Evolutionary conservation across 83 land plant genomes (phyloP).

Genomic region (Thuja plicata): DNA sequence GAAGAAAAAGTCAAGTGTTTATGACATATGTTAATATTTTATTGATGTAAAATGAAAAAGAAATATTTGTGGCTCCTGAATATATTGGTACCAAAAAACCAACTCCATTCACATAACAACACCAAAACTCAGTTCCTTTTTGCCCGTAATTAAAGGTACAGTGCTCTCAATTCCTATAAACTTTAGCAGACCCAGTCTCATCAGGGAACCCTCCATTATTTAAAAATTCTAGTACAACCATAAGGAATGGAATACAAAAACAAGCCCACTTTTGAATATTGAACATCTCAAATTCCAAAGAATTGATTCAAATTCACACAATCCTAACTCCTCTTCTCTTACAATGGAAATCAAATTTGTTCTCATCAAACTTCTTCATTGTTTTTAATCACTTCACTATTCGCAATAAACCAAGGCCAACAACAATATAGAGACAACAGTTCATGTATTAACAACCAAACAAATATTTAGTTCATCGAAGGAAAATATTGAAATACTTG

Average conservation of each 20-base stretch:
- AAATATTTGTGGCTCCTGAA: not conserved
- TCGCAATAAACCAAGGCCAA: conserved; percentile 85
- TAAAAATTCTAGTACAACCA: not conserved
- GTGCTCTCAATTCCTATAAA: not conserved
- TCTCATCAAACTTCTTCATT: not conserved
- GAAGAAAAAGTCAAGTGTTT: no score
- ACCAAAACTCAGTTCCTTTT: not conserved
- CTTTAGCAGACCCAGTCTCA: not conserved
- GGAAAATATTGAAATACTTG: not conserved
- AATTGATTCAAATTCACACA: not conserved
- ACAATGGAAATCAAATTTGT: not conserved
- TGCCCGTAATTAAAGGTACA: not conserved
- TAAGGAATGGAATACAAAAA: not conserved
- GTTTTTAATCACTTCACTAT: conserved; percentile 43
- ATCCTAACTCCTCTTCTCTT: not conserved
- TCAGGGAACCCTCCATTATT: not conserved
- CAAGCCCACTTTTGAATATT: not conserved
- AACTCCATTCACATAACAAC: not conserved
- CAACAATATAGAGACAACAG: conserved; percentile 81
- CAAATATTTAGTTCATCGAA: not conserved
- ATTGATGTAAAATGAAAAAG: not conserved
- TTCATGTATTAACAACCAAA: conserved; percentile 17
- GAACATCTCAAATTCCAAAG: not conserved
- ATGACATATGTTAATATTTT: not conserved
- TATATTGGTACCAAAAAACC: no score